Base-by-base conservation (phyloP, 306 rosid species). In the Cicer chorassanicum region DNA sequence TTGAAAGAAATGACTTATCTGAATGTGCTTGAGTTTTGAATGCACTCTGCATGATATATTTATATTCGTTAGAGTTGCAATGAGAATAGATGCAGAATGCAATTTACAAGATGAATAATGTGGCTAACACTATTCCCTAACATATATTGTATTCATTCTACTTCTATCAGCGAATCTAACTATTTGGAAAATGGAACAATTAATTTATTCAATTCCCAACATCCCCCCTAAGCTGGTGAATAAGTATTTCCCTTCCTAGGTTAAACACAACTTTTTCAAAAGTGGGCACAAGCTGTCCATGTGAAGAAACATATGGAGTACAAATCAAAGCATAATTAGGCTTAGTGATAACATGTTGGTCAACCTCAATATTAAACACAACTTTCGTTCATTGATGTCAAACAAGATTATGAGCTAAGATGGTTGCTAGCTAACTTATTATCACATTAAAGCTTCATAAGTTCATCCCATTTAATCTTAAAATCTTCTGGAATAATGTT, bases 1-100 rank as follows among this genome's bases (percentile, higher is more conserved):
- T n/a, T 60, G 43, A 39, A 34, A 60, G 66, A 34, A 34, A 34
- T n/a, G 11, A 60, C 66, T 34, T 34, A 57, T 60, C 11, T 34
- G 43, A 34, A 60, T 3, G 42, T 60, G 44, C 65, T 13, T 34
- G 65, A 34, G 65, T 38, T 60, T 60, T 60, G 65, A 60, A 12
- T 57, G 15, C 16, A 21, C 40, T 24, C 41, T 10, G 64, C 15
- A 57, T 24, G 38, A 57, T 57, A 57, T 24, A 24, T 57, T 57
- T 57, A 39, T 21, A 24, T 57, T 57, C 16, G 5, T 56, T 24
- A 11, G 9, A 57, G 41, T 57, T 10, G 13, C 40, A 56, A 21
- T 56, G 63, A 56, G 15, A 56, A 11, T 56, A 56, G 63, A 56
- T 56, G 15, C 40, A 56, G 38, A 21, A 21, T 56, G 63, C n/a